A percentile compares a stretch with the other conserved stretches of the same genome.
Evolutionary conservation across 345 rosid species (phyloP).

Genomic region (Eucalyptus microcorys): DNA sequence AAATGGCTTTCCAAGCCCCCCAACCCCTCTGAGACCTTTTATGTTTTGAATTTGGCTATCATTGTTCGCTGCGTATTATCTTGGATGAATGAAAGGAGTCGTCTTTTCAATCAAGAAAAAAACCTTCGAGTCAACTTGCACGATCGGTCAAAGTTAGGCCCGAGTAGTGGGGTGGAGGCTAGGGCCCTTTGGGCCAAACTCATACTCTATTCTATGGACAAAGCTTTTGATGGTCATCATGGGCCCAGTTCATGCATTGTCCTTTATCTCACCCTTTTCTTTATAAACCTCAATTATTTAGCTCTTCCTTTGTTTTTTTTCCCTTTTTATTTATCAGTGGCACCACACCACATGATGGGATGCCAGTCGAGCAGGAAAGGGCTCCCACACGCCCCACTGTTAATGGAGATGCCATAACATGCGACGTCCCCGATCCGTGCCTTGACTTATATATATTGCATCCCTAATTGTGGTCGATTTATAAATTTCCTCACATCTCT

Average conservation of each 20-base stretch:
- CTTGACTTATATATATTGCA: neutral
- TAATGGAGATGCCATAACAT: neutral
- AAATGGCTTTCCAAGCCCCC: neutral
- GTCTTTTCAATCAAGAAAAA: too few species aligned
- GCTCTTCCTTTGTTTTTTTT: neutral
- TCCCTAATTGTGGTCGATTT: neutral
- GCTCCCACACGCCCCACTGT: neutral
- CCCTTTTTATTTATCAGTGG: rapidly evolving
- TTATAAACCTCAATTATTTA: neutral
- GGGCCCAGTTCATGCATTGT: neutral
- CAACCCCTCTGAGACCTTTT: neutral
- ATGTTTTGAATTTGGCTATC: neutral
- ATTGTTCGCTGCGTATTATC: neutral
- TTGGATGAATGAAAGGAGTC: neutral
- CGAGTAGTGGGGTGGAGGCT: neutral
- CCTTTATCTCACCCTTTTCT: neutral
- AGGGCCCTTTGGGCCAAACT: neutral
- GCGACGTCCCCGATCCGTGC: rapidly evolving
- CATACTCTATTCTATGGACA: neutral
- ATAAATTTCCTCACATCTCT: neutral
- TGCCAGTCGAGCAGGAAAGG: neutral
- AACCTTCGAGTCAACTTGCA: too few species aligned
- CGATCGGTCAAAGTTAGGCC: neutral
- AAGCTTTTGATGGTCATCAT: neutral
- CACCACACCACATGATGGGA: neutral